Evolutionary conservation across 2,329 filamentous ascomycete species (phyloP), one percentile per base, ranked within the genome.

Genomic region (Alternaria sp.): DNA sequence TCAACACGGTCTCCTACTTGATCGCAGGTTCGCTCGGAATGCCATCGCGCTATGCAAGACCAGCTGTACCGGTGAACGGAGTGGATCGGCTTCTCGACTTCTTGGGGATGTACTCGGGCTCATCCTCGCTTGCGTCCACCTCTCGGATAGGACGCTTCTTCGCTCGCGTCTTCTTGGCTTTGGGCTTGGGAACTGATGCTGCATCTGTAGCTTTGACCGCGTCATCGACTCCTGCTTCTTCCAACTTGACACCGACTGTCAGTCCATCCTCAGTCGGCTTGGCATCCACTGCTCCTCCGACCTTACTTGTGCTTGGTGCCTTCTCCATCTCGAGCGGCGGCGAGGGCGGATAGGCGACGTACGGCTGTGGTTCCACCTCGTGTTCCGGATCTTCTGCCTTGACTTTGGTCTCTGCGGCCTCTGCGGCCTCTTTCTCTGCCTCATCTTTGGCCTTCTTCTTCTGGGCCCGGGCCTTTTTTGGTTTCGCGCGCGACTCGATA

Each of bases 401-500:
- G 28, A 32, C 26, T 5, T 36, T 12, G 2, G 15, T 32, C 15
- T 51, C 51, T 7, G 43, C 13, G 5, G 7, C 32, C 7, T 51
- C 54, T 13, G 52, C 28, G 13, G 46, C 43, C 4, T 52, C 26
- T 13, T 32, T 45, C 11, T 43, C 45, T 6, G 44, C 25, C 8
- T 63, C 54, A 44, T 62, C n/a, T 6, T 52, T 19, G 6, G 57
- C 72, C 70, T 59, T 70, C 66, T 23, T 50, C 67, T 62, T 68
- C 62, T 68, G 71, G 40, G 44, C 17, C 30, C 45, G 45, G 13
- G 21, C 1, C 61, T 71, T 74, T 55, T 68, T 71, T 9, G 69
- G 67, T 63, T 78, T 80, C 65, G 75, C 77, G 8, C 65, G 45
- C 11, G 67, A 67, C 45, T 78, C 32, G 12, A 46, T 56, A 57